Percentiles rank a stretch among this genome's conserved stretches.
phyloP scores from a whole-genome alignment of 805 yeast genomes.

The Saccharomycodes ludwigii region DNA sequence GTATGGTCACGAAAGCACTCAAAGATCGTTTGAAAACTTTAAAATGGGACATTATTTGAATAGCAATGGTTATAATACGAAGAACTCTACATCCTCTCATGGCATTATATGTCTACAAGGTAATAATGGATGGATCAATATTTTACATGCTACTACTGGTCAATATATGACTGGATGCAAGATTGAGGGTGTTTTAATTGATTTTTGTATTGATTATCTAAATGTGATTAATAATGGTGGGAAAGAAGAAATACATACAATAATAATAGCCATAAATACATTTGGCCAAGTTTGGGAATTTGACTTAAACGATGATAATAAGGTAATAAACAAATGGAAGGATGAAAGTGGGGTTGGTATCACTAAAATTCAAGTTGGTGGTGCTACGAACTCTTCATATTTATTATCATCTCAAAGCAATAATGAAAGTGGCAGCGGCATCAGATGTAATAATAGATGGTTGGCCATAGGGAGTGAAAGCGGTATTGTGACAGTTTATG shows the following conservation, averaged over 20 bases:
- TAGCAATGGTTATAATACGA: conserved; percentile 16
- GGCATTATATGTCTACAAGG: conserved; percentile 75
- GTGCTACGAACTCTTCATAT: conserved; percentile 26
- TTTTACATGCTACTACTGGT: conserved; percentile 66
- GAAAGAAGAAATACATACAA: conserved; percentile 23
- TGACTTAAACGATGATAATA: conserved; percentile 33
- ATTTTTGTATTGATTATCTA: conserved; percentile 38
- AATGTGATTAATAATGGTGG: conserved; percentile 13
- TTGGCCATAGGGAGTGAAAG: conserved; percentile 79
- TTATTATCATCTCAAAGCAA: conserved; percentile 14
- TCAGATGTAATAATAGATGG: conserved; percentile 53
- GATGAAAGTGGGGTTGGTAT: conserved; percentile 82
- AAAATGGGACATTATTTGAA: conserved; percentile 40
- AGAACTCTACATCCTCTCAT: conserved; percentile 16
- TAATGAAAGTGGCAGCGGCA: conserved; percentile 7
- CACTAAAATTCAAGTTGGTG: conserved; percentile 65
- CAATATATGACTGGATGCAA: conserved; percentile 82
- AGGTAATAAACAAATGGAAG: conserved; percentile 57
- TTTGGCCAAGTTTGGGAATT: conserved; percentile 90
- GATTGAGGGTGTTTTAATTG: conserved; percentile 76
- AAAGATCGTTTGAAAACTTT: conserved; percentile 79
- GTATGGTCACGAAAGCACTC: conserved; percentile 84
- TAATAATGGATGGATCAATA: conserved; percentile 81
- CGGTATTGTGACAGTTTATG: conserved; percentile 85
- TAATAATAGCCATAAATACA: conserved; percentile 50